phyloP scores from a whole-genome alignment of 148 eudicot species.

The Vaccinium darrowii region DNA sequence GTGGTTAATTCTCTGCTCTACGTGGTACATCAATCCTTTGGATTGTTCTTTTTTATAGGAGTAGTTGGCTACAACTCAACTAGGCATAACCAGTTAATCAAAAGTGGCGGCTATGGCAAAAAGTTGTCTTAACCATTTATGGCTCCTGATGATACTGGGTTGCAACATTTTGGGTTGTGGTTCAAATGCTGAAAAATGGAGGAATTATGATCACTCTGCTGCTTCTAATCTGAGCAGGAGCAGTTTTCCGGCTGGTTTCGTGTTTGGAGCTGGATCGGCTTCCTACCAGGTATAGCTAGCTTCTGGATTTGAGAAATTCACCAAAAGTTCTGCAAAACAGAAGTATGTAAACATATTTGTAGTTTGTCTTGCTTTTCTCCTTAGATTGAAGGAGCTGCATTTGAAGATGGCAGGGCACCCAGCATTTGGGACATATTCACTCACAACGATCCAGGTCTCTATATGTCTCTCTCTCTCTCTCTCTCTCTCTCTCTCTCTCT shows the following conservation, averaged over 20 bases:
- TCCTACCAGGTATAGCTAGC: neutral
- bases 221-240: slow-evolving; percentile 1
- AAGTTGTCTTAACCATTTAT: neutral
- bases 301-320: neutral
- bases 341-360: neutral
- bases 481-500: too few relatives aligned
- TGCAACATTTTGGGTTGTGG: neutral
- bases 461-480: neutral
- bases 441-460: slow-evolving; percentile 30
- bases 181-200: neutral
- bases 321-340: too few relatives aligned
- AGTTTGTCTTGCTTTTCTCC: neutral
- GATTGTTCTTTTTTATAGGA: neutral
- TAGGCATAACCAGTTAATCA: neutral
- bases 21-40: neutral
- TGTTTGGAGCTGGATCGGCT: slow-evolving; percentile 5
- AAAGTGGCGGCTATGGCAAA: neutral
- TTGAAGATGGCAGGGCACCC: slow-evolving; percentile 20
- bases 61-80: neutral
- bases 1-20: too few relatives aligned
- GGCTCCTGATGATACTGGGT: neutral
- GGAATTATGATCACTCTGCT: neutral
- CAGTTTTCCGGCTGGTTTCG: slow-evolving; percentile 10
- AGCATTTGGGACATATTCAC: slow-evolving; percentile 30
- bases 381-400: slow-evolving; percentile 28